Conservation (phyloP, 208 protist genomes). For the Angomonas ambiguus region DNA sequence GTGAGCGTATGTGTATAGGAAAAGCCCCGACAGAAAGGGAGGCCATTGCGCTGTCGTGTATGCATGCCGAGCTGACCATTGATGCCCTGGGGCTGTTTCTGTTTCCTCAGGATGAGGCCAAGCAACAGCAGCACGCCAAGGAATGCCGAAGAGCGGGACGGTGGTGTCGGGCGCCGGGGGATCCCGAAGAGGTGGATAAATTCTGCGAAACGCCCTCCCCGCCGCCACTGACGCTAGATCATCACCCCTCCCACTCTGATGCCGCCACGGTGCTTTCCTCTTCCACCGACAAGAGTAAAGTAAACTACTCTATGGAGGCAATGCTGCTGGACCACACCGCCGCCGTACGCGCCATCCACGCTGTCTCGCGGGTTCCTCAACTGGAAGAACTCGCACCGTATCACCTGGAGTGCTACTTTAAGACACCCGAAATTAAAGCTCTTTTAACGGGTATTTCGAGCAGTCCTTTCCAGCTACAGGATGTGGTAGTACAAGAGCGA, state of each 20-base stretch:
- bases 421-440: neutral
- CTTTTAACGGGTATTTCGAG: neutral
- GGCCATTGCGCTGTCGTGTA: slow-evolving; percentile 70
- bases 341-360: slow-evolving; percentile 29
- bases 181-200: slow-evolving; percentile 32
- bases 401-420: slow-evolving; percentile 52
- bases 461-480: neutral
- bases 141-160: slow-evolving; percentile 69
- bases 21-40: slow-evolving; percentile 51
- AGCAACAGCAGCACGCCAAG: slow-evolving; percentile 51
- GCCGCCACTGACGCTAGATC: neutral
- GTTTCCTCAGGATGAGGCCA: slow-evolving; percentile 39
- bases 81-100: slow-evolving; percentile 76
- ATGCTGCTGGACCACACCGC: slow-evolving; percentile 53
- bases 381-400: slow-evolving; percentile 30
- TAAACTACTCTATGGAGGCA: slow-evolving; percentile 38
- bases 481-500: neutral
- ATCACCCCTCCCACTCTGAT: neutral
- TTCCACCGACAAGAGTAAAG: neutral
- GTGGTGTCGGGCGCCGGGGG: slow-evolving; percentile 53
- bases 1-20: slow-evolving; percentile 65
- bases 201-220: slow-evolving; percentile 54
- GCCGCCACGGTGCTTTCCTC: neutral
- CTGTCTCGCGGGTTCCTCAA: slow-evolving; percentile 24
- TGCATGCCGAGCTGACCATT: slow-evolving; percentile 89